A percentile compares a stretch with the other conserved stretches of the same genome.
Conservation (phyloP, 805 yeast species). For the Priceomyces haplophilus region DNA sequence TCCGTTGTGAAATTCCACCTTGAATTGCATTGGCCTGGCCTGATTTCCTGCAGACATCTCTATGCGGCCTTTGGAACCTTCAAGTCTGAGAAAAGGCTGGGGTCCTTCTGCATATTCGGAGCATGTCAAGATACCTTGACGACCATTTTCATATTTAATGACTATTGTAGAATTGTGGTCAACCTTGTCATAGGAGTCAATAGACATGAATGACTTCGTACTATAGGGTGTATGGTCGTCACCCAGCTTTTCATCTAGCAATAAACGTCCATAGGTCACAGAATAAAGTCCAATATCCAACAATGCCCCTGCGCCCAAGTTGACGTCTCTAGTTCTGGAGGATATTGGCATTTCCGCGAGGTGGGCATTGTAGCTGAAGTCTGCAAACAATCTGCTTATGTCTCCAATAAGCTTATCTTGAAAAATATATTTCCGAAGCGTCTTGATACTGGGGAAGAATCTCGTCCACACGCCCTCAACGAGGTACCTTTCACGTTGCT, state of each 20-base stretch:
- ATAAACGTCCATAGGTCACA: constrained; percentile 43
- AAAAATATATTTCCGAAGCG: constrained; percentile 34
- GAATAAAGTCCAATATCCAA: constrained; percentile 56
- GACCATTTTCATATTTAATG: constrained; percentile 37
- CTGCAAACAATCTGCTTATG: constrained; percentile 40
- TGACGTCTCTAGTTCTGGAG: constrained; percentile 41
- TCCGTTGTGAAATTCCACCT: constrained; percentile 29
- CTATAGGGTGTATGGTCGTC: constrained; percentile 24
- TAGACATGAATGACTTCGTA: constrained; percentile 30
- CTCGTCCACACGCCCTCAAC: constrained; percentile 64
- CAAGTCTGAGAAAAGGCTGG: constrained; percentile 29
- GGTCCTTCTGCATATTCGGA: constrained; percentile 26
- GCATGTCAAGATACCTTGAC: constrained; percentile 37
- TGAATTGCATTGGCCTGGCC: constrained; percentile 30
- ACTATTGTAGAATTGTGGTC: constrained; percentile 41
- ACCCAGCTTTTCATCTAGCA: constrained; percentile 34
- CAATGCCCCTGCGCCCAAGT: constrained; percentile 55
- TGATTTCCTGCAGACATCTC: constrained; percentile 32
- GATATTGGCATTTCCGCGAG: constrained; percentile 26
- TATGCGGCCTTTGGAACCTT: constrained; percentile 32
- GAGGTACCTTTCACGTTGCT: constrained; percentile 40
- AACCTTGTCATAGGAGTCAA: constrained; percentile 36
- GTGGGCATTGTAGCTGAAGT: constrained; percentile 38
- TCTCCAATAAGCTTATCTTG: constrained; percentile 46
- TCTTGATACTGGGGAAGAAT: constrained; percentile 45